A percentile compares a stretch with the other conserved stretches of the same genome.
phyloP scores from a whole-genome alignment of 306 rosid species.

The Urtica urens region DNA sequence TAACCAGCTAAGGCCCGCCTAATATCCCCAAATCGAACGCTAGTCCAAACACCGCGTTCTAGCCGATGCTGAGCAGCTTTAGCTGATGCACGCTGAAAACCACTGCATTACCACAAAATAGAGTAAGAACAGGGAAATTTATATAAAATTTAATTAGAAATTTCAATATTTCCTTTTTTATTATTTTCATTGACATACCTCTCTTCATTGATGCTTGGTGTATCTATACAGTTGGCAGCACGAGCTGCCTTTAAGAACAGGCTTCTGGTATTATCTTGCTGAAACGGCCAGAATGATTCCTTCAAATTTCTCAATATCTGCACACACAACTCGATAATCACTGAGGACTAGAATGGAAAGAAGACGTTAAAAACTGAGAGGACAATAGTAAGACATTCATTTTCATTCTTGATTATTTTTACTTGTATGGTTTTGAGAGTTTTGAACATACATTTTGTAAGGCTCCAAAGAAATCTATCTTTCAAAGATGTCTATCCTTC shows the following conservation, averaged over 20 bases:
- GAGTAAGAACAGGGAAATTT: background rate
- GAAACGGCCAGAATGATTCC: slow-evolving; percentile 88
- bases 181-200: slow-evolving; percentile 40
- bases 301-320: slow-evolving; percentile 75
- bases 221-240: slow-evolving; percentile 65
- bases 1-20: slow-evolving; percentile 84
- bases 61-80: slow-evolving; percentile 91
- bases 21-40: slow-evolving; percentile 81
- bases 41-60: slow-evolving; percentile 89
- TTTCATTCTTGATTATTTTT: too few species aligned
- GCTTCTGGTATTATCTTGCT: slow-evolving; percentile 44
- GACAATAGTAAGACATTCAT: too few species aligned
- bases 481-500: too few species aligned
- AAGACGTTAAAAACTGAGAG: slow-evolving; percentile 12
- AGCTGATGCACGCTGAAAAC: slow-evolving; percentile 76
- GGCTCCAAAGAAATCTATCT: too few species aligned
- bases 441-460: too few species aligned
- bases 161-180: slow-evolving; percentile 7
- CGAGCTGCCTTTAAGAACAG: slow-evolving; percentile 79
- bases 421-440: too few species aligned
- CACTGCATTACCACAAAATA: slow-evolving; percentile 39
- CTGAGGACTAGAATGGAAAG: background rate
- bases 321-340: slow-evolving; percentile 8
- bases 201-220: slow-evolving; percentile 40
- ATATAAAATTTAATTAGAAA: too few species aligned